phyloP scores from a whole-genome alignment of 805 yeast genomes.

The Torulaspora microellipsoides region DNA sequence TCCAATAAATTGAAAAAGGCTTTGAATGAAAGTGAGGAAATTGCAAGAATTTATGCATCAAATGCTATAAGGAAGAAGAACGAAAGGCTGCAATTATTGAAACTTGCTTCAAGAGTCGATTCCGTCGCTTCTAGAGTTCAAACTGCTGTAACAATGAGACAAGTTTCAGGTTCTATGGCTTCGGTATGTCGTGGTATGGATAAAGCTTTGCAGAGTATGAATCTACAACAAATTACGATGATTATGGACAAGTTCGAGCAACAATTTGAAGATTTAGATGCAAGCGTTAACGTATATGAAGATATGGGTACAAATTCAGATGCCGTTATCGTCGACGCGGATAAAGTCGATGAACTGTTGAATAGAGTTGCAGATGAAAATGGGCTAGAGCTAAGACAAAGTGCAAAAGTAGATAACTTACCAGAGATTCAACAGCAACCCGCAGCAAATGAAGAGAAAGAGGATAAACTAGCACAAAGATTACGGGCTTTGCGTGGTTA shows the following conservation, averaged over 20 bases:
- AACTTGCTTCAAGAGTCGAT: slow-evolving; percentile 85
- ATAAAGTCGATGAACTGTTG: slow-evolving; percentile 86
- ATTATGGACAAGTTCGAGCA: slow-evolving; percentile 97
- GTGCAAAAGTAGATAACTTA: slow-evolving; percentile 47
- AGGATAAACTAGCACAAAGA: slow-evolving; percentile 83
- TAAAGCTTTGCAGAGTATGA: slow-evolving; percentile 91
- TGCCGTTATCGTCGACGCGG: slow-evolving; percentile 89
- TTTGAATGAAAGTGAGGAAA: slow-evolving; percentile 53
- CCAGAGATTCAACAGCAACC: slow-evolving; percentile 52
- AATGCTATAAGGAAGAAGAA: slow-evolving; percentile 90
- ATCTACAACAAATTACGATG: slow-evolving; percentile 82
- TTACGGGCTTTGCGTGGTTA: slow-evolving; percentile 72
- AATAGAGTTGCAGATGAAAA: slow-evolving; percentile 96
- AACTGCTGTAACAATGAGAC: slow-evolving; percentile 96
- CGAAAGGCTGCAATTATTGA: slow-evolving; percentile 74
- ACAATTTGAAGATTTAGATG: slow-evolving; percentile 94
- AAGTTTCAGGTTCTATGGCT: slow-evolving; percentile 91
- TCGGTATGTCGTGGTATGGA: slow-evolving; percentile 95
- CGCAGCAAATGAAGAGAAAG: slow-evolving; percentile 60
- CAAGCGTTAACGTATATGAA: slow-evolving; percentile 89
- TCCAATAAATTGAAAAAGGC: slow-evolving; percentile 80
- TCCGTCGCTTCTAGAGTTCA: slow-evolving; percentile 95
- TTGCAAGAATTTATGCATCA: slow-evolving; percentile 90
- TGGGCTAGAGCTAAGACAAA: slow-evolving; percentile 86
- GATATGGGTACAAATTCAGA: slow-evolving; percentile 82